These are phyloP conservation scores for Picochlorum costavermella DNA, from an alignment of 139 green algal species.

Conservation along the genomic window DNA sequence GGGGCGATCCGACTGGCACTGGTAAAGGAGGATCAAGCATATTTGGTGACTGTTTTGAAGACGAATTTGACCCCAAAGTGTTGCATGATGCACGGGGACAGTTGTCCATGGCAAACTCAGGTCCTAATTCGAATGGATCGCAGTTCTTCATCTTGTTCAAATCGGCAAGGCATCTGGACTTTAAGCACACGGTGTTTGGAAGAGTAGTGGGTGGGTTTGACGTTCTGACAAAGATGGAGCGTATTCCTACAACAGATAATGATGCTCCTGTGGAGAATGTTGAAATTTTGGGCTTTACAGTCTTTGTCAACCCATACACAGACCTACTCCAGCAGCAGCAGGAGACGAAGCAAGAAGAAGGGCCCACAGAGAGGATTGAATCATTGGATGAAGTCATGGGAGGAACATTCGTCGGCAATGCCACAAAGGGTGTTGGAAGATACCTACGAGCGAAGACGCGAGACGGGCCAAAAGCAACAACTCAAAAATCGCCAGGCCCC, in stretches of 20 bases:
- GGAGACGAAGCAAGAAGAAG: constrained; percentile 1
- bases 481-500: too few species aligned
- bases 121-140: constrained; percentile 57
- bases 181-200: constrained; percentile 90
- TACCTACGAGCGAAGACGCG: too few species aligned
- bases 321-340: constrained; percentile 72
- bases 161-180: constrained; percentile 81
- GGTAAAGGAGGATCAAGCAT: constrained; percentile 88
- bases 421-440: too few species aligned
- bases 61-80: constrained; percentile 63
- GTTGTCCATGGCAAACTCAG: constrained; percentile 92
- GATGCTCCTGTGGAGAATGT: constrained; percentile 74
- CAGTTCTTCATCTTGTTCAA: constrained; percentile 88
- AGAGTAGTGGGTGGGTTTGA: constrained; percentile 79
- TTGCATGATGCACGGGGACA: constrained; percentile 70
- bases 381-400: neutral
- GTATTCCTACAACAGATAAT: constrained; percentile 64
- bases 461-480: too few species aligned
- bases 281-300: constrained; percentile 56
- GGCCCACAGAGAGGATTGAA: neutral
- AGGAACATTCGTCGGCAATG: neutral
- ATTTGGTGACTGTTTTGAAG: constrained; percentile 70
- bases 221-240: constrained; percentile 75
- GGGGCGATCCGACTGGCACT: constrained; percentile 91
- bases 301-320: constrained; percentile 92